Evolutionary conservation across 108 stramenopile genomes (phyloP).

Genomic region (Conticribra guillardii): DNA sequence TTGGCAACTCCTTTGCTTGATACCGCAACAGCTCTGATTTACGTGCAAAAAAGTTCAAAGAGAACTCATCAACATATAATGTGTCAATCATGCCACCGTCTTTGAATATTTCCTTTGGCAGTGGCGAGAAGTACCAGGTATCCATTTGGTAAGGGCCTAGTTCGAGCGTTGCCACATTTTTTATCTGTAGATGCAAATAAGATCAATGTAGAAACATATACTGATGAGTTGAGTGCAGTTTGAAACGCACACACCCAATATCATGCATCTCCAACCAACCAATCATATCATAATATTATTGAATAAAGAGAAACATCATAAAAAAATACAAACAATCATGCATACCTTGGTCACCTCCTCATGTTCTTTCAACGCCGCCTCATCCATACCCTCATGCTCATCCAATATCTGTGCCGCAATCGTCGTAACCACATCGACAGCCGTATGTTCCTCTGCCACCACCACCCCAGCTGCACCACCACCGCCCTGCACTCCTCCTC

Average conservation of each 20-base stretch:
- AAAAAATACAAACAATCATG: too few relatives aligned
- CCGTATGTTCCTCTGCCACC: conserved; percentile 57
- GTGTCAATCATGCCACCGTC: conserved; percentile 83
- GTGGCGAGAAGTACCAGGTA: conserved; percentile 98
- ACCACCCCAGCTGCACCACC: conserved; percentile 45
- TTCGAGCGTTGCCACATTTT: conserved; percentile 94
- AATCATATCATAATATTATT: too few relatives aligned
- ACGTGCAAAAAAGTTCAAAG: conserved; percentile 90
- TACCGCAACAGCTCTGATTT: conserved; percentile 90
- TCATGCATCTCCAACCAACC: too few relatives aligned
- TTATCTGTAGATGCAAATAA: conserved; percentile 35
- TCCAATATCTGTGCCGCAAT: conserved; percentile 90
- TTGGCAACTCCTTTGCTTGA: conserved; percentile 65
- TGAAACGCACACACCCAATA: too few relatives aligned
- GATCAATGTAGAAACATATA: not conserved
- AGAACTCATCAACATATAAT: conserved; percentile 97
- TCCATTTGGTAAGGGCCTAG: conserved; percentile 93
- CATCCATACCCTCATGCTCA: conserved; percentile 98
- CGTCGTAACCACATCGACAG: conserved; percentile 80
- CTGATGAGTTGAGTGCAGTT: not conserved
- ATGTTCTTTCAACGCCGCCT: conserved; percentile 93
- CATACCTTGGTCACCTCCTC: conserved; percentile 96
- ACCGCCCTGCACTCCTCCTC: too few relatives aligned
- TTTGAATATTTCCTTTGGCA: conserved; percentile 93
- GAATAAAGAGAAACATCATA: too few relatives aligned